These are phyloP conservation scores for Penicillium sp. DNA, from an alignment of 2,329 filamentous ascomycete genomes.

Conservation along the genomic window DNA sequence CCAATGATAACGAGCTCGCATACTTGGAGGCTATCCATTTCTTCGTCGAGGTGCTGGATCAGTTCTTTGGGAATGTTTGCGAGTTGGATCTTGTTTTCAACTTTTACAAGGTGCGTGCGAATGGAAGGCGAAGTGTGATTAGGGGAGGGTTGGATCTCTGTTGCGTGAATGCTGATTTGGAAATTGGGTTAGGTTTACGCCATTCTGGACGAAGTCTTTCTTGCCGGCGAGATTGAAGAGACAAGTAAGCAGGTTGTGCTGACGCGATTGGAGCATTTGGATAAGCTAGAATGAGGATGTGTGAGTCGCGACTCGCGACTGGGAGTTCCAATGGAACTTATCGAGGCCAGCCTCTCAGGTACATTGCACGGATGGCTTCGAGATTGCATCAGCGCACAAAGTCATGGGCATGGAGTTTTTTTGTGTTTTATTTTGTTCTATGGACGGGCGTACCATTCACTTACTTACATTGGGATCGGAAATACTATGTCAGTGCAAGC, in stretches of 20 bases:
- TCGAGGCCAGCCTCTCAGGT: background rate
- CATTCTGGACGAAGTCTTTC: constrained; percentile 96
- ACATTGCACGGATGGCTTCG: background rate
- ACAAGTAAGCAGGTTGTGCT: constrained; percentile 98
- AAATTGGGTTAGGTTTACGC: constrained; percentile 73
- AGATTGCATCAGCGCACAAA: constrained; percentile 22
- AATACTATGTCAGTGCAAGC: constrained; percentile 2
- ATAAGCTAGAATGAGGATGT: constrained; percentile 78
- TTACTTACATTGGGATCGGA: background rate
- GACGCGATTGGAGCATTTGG: constrained; percentile 89
- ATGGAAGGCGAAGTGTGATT: background rate
- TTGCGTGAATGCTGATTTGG: constrained; percentile 13
- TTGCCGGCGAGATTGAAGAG: constrained; percentile 97
- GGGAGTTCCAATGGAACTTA: background rate
- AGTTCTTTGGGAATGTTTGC: constrained; percentile 99
- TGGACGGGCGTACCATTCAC: constrained; percentile 3
- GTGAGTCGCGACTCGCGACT: too few species aligned
- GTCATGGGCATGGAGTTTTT: constrained; percentile 29
- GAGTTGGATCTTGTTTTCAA: constrained; percentile 87
- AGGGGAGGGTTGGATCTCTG: background rate
- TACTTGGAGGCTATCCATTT: constrained; percentile 98
- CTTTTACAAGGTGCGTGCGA: constrained; percentile 64
- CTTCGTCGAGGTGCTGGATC: constrained; percentile 97
- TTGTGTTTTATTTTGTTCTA: background rate
- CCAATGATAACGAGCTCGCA: constrained; percentile 96